phyloP scores from a whole-genome alignment of 2,329 filamentous ascomycete genomes.

The Zopfia rhizophila region DNA sequence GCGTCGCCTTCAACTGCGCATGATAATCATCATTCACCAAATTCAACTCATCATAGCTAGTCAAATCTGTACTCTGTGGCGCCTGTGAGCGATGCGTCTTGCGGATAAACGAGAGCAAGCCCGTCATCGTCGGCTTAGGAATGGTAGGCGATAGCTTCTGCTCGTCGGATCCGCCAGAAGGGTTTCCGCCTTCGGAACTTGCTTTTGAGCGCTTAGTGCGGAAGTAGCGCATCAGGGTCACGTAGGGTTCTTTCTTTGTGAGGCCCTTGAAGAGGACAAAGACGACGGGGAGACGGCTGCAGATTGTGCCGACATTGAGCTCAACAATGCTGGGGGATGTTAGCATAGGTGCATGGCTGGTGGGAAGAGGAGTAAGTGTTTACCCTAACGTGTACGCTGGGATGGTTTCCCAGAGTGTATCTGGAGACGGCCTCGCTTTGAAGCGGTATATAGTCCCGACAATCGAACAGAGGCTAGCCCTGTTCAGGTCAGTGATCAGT shows the following conservation, averaged over 20 bases:
- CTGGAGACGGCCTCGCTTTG: not conserved
- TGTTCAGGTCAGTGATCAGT: not conserved
- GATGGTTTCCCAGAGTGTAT: constrained; percentile 3
- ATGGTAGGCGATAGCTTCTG: not conserved
- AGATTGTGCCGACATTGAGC: constrained; percentile 4
- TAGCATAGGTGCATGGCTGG: not conserved
- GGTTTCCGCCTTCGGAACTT: not conserved
- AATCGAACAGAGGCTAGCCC: constrained; percentile 10
- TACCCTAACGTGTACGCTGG: constrained; percentile 4
- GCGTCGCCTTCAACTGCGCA: not conserved
- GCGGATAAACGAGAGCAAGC: not conserved
- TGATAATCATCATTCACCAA: not conserved
- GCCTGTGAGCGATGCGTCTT: not conserved
- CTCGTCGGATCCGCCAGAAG: not conserved
- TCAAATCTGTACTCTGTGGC: not conserved
- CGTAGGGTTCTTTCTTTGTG: not conserved
- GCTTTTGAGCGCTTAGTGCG: not conserved
- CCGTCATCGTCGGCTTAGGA: not conserved
- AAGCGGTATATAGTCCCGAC: constrained; percentile 9
- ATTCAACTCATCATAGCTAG: not conserved
- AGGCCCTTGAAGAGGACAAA: constrained; percentile 3
- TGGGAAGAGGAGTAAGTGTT: not conserved
- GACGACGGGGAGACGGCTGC: constrained; percentile 6
- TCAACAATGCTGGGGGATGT: constrained; percentile 5
- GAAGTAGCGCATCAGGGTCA: not conserved